These are phyloP conservation scores for Sugiyamaella americana DNA, from an alignment of 805 yeast genomes.

Conservation along the genomic window DNA sequence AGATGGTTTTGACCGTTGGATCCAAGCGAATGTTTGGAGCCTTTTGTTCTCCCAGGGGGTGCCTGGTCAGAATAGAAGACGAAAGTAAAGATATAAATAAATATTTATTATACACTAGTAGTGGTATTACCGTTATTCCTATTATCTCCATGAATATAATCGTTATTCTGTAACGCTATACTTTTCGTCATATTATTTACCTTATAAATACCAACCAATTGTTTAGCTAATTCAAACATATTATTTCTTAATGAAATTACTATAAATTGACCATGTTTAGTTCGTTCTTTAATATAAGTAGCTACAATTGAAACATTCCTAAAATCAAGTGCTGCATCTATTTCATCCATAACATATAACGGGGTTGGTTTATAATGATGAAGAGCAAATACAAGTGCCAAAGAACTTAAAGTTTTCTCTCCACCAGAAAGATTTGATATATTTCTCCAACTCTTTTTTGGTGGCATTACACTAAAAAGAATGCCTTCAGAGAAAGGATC, in stretches of 20 bases:
- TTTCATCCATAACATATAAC: conserved; percentile 96
- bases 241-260: conserved; percentile 93
- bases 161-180: conserved; percentile 62
- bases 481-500: conserved; percentile 99
- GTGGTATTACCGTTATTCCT: too few relatives aligned
- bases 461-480: conserved; percentile 97
- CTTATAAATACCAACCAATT: conserved; percentile 92
- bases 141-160: conserved; percentile 13
- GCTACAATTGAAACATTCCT: conserved; percentile 97
- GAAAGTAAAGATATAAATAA: too few relatives aligned
- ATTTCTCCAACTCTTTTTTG: conserved; percentile 95
- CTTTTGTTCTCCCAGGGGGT: too few relatives aligned
- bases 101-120: too few relatives aligned
- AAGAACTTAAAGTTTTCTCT: conserved; percentile 89
- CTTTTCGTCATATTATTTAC: conserved; percentile 86
- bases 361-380: conserved; percentile 97
- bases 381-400: conserved; percentile 92
- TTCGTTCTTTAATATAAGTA: conserved; percentile 89
- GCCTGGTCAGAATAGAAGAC: too few relatives aligned
- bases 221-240: conserved; percentile 95
- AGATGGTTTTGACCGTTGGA: too few relatives aligned
- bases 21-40: too few relatives aligned
- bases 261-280: conserved; percentile 92
- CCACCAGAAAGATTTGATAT: conserved; percentile 96
- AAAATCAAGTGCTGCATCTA: conserved; percentile 97